A percentile compares a stretch with the other conserved stretches of the same genome.
Evolutionary conservation across 192 early-diverging fungal genomes (phyloP).

Genomic region (Backusella tuberculispora): DNA sequence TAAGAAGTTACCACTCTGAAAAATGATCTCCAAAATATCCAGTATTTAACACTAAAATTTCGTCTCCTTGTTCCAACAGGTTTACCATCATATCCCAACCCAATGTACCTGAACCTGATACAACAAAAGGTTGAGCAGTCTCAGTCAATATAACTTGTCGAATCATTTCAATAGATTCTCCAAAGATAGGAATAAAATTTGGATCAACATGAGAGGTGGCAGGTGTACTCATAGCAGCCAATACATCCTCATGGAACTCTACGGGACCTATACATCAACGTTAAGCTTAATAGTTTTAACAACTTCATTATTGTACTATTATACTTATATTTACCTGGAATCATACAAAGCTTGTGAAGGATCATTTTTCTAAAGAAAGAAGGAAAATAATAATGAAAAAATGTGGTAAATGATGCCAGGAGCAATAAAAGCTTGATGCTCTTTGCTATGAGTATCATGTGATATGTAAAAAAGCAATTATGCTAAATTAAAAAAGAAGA

Average conservation of each 20-base stretch:
- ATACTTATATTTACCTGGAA: constrained; percentile 67
- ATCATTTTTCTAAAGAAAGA: constrained; percentile 27
- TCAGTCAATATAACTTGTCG: constrained; percentile 81
- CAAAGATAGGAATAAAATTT: constrained; percentile 85
- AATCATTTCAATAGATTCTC: constrained; percentile 83
- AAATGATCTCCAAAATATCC: constrained; percentile 98
- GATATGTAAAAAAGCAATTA: background rate
- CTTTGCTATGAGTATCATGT: constrained; percentile 1
- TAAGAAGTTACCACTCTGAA: constrained; percentile 76
- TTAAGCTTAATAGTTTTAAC: background rate
- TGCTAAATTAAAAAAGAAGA: background rate
- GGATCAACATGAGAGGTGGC: constrained; percentile 94
- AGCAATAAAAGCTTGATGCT: constrained; percentile 13
- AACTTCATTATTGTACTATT: background rate
- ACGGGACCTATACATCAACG: constrained; percentile 71
- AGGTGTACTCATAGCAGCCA: constrained; percentile 83
- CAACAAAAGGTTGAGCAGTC: constrained; percentile 89
- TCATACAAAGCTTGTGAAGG: constrained; percentile 87
- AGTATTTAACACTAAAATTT: constrained; percentile 86
- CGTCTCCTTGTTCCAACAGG: constrained; percentile 86
- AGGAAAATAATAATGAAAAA: background rate
- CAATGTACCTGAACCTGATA: constrained; percentile 96
- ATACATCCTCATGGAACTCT: constrained; percentile 90
- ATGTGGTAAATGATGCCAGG: background rate
- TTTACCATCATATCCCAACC: constrained; percentile 98